Evolutionary conservation across 2,329 filamentous ascomycete species (phyloP), one percentile per base, ranked within the genome.

Genomic region (Dactylellina leptospora): DNA sequence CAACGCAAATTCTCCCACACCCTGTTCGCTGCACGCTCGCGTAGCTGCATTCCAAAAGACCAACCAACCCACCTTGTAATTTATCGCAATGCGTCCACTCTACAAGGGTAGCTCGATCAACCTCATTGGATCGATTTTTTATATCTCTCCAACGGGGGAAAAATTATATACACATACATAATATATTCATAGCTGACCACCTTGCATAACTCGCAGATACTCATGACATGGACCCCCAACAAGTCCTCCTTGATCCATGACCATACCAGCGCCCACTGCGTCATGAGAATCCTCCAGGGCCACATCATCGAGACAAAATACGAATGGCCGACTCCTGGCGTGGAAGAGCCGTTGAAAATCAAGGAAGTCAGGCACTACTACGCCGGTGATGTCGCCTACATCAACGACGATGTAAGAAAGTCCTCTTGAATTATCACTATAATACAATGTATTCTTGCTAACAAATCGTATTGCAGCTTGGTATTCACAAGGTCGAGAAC

Each of bases 141-240:
- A 9, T 25, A 23, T 11, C 44, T 36, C 42, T 48, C 28, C 40
- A 56, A 53, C 45, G 36, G 47, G 33, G 55, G n/a, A 55, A 30
- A 62, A 25, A 53, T 1, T 45, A 63, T 20, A 54, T 38, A 48
- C 6, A 54, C 25, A 33, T 30, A 47, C 5, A 5, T 18, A 20
- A 33, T 4, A 51, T 11, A 51, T 2, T 30, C 1, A 27, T 33
- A 33, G 50, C n/a, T 25, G 50, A 45, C 36, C 13, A 48, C 10
- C 20, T 40, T 20, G 33, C 36, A 20, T 28, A 36, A 5, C 22
- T 4, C 50, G 40, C 81, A 87, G 45, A 72, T 72, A 16, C 83
- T 88, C 53, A 80, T 88, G 42, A 86, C 88, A 40, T 89, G 87
- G 87, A 85, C 82, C 8, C 86, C 87, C 1, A 84, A 84, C 22